phyloP scores from a whole-genome alignment of 2,329 filamentous ascomycete species.

The Chrysosporium keratinophilum region DNA sequence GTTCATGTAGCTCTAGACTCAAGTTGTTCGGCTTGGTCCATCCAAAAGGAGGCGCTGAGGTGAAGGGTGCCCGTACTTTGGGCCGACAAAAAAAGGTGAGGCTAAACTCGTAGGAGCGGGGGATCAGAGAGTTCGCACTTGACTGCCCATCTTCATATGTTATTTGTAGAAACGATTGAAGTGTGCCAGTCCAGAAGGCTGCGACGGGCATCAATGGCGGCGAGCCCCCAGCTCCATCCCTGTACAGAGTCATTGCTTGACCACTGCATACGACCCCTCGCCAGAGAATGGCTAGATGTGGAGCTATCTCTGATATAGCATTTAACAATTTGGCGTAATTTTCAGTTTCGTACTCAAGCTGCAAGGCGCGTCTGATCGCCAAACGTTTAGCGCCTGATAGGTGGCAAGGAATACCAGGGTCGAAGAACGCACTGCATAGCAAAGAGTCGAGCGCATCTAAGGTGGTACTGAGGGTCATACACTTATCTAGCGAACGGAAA shows the following conservation, averaged over 20 bases:
- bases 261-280: conserved; percentile 10
- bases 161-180: conserved; percentile 19
- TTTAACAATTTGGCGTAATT: conserved; percentile 2
- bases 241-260: conserved; percentile 6
- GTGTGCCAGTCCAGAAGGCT: conserved; percentile 17
- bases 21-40: not conserved
- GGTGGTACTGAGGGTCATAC: conserved; percentile 18
- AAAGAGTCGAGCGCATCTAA: conserved; percentile 20
- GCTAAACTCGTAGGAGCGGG: conserved; percentile 14
- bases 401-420: conserved; percentile 20
- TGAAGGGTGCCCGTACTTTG: conserved; percentile 8
- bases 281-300: conserved; percentile 13
- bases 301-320: conserved; percentile 6
- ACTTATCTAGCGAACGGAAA: conserved; percentile 17
- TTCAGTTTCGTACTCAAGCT: conserved; percentile 3
- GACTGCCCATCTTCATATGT: conserved; percentile 10
- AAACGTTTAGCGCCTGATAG: conserved; percentile 17
- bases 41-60: conserved; percentile 11
- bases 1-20: not conserved
- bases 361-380: conserved; percentile 17
- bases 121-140: conserved; percentile 1
- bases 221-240: not conserved
- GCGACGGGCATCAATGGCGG: conserved; percentile 15
- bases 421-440: conserved; percentile 20
- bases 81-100: conserved; percentile 14